A percentile compares a stretch with the other conserved stretches of the same genome.
These are phyloP conservation scores for Trichomonascaceae sp. DNA, from an alignment of 1,139 yeast species.

Conservation along the genomic window DNA sequence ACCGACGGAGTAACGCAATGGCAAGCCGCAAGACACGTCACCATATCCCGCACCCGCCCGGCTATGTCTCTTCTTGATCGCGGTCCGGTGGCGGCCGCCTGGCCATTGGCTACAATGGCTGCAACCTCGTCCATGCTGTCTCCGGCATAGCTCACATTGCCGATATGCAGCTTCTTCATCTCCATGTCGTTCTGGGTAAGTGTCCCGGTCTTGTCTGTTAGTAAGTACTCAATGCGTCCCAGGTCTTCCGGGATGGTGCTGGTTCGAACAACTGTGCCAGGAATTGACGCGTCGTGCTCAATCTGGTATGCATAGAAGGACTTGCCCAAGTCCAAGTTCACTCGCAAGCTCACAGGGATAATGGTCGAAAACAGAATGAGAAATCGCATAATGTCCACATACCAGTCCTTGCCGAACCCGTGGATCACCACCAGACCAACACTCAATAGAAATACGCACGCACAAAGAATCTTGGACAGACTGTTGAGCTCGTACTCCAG, in stretches of 20 bases:
- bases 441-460: constrained; percentile 70
- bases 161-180: constrained; percentile 81
- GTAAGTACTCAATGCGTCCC: constrained; percentile 85
- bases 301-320: constrained; percentile 93
- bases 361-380: constrained; percentile 86
- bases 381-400: constrained; percentile 78
- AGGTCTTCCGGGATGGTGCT: constrained; percentile 97
- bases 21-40: constrained; percentile 75
- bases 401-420: constrained; percentile 74
- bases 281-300: constrained; percentile 70
- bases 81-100: constrained; percentile 26
- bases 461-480: constrained; percentile 77
- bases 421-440: constrained; percentile 64
- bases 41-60: constrained; percentile 62
- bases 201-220: constrained; percentile 95
- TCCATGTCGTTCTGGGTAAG: constrained; percentile 98
- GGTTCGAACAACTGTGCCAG: constrained; percentile 85
- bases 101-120: constrained; percentile 32
- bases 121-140: constrained; percentile 86
- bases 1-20: constrained; percentile 90
- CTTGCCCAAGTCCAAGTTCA: constrained; percentile 88
- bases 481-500: constrained; percentile 83
- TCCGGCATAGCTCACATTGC: constrained; percentile 81
- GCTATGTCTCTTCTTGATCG: constrained; percentile 54
- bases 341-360: constrained; percentile 90